Conservation (phyloP, 2,329 filamentous ascomycete species). For the Fusarium xyrophilum region DNA sequence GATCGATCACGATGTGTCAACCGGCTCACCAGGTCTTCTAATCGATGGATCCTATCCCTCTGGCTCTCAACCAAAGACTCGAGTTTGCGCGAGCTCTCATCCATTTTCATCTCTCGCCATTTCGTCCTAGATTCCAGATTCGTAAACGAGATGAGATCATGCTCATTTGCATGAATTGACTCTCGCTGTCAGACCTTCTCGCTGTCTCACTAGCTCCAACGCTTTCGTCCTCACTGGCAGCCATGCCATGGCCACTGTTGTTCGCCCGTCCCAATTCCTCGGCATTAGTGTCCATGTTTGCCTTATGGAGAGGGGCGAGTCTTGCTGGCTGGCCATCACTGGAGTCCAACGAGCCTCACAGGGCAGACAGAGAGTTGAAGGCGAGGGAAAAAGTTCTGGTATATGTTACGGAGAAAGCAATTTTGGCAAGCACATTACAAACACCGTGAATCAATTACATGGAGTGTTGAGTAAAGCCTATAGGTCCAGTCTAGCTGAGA, state of each 20-base stretch:
- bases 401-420: not conserved
- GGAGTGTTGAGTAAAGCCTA: not conserved
- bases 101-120: slow-evolving; percentile 42
- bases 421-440: not conserved
- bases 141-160: slow-evolving; percentile 54
- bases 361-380: not conserved
- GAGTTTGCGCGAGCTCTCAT: slow-evolving; percentile 39
- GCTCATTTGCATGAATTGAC: slow-evolving; percentile 59
- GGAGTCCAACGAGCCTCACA: slow-evolving; percentile 36
- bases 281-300: slow-evolving; percentile 49
- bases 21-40: slow-evolving; percentile 31
- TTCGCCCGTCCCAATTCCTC: slow-evolving; percentile 48
- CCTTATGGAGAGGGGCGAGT: slow-evolving; percentile 54
- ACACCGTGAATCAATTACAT: not conserved
- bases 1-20: slow-evolving; percentile 17
- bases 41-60: slow-evolving; percentile 35
- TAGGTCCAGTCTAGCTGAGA: not conserved
- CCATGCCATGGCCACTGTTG: slow-evolving; percentile 54
- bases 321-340: slow-evolving; percentile 40
- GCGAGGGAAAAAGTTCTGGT: not conserved
- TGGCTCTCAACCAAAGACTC: slow-evolving; percentile 38
- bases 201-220: slow-evolving; percentile 54
- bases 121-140: slow-evolving; percentile 46
- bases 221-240: slow-evolving; percentile 53
- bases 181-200: slow-evolving; percentile 53